phyloP scores from a whole-genome alignment of 805 yeast species.

The Metschnikowia proteae region DNA sequence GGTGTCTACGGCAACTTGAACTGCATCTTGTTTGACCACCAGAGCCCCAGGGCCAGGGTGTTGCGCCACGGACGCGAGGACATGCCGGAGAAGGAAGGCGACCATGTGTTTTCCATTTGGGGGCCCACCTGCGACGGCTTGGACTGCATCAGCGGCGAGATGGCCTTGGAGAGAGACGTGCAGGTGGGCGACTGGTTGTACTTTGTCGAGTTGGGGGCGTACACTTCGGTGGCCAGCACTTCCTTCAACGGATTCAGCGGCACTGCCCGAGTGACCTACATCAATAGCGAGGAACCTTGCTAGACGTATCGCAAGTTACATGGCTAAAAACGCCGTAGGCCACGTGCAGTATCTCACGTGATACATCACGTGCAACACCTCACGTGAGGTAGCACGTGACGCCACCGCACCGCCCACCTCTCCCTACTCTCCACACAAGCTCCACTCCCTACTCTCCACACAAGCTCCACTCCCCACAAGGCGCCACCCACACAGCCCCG shows the following conservation, averaged over 20 bases:
- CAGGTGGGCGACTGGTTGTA: slow-evolving; percentile 90
- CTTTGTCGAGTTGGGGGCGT: slow-evolving; percentile 83
- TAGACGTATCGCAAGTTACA: too few relatives aligned
- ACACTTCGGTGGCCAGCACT: slow-evolving; percentile 90
- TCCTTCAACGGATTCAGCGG: slow-evolving; percentile 84
- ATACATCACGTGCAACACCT: too few relatives aligned
- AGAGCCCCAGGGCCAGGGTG: slow-evolving; percentile 66
- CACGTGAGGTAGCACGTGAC: neutral
- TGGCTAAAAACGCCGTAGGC: too few relatives aligned
- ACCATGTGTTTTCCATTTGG: slow-evolving; percentile 69
- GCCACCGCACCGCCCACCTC: neutral
- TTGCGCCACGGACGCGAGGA: slow-evolving; percentile 29
- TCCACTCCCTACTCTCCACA: neutral
- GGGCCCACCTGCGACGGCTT: slow-evolving; percentile 98
- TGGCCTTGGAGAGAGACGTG: slow-evolving; percentile 55
- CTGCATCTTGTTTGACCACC: slow-evolving; percentile 91
- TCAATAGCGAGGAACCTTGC: slow-evolving; percentile 24
- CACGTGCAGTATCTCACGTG: too few relatives aligned
- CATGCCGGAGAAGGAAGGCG: slow-evolving; percentile 21
- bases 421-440: neutral
- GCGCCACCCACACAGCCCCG: too few relatives aligned
- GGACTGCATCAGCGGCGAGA: slow-evolving; percentile 66
- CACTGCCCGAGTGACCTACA: slow-evolving; percentile 57
- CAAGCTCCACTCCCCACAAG: too few relatives aligned
- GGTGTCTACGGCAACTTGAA: slow-evolving; percentile 96